Base-by-base conservation (phyloP, 2,329 filamentous ascomycete genomes). In the Aspergillus fischeri region DNA sequence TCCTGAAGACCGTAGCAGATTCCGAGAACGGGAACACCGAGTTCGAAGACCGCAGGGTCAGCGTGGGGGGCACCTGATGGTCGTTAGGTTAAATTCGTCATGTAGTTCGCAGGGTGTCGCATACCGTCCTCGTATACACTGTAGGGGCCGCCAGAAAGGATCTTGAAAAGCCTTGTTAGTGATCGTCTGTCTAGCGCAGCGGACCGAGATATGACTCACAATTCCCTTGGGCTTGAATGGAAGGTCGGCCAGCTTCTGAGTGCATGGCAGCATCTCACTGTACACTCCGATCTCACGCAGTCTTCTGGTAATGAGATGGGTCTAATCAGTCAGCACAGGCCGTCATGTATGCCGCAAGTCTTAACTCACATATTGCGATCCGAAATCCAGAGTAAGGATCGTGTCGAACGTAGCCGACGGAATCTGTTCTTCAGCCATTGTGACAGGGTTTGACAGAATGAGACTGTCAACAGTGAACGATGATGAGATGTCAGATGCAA, bases 251-350 rank as follows among this genome's bases (percentile, higher is more conserved):
- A 95, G 76, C 79, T 93, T 93, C 67, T 89, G 86, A 49, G 88
- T 95, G 56, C 92, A 96, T 24, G 90, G 90, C 47, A 95, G 85
- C 87, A 96, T 89, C 78, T 96, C 92, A 60, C 86, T 86, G 80
- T 90, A 96, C 73, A 95, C 83, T 78, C 88, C 88, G 75, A 95
- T 83, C 66, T 89, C 85, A 65, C 91, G 84, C 28, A 95, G 82
- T 35, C 90, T 59, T 44, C 60, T 58, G 48, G 61, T 63, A 55
- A 64, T 62, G 47, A 64, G 61, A 27, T 62, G 57, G 54, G 59
- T 63, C 58, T 61, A 49, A 17, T 10, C 35, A 4, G 55, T 24
- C 20, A 27, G 51, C 45, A 44, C 29, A 42, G 4, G n/a, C 20
- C 55, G 27, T 25, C 21, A 28, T 17, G 25, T 38, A 21, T 35